These are phyloP conservation scores for Curvularia sp. DNA, from an alignment of 2,329 filamentous ascomycete species.

Conservation along the genomic window DNA sequence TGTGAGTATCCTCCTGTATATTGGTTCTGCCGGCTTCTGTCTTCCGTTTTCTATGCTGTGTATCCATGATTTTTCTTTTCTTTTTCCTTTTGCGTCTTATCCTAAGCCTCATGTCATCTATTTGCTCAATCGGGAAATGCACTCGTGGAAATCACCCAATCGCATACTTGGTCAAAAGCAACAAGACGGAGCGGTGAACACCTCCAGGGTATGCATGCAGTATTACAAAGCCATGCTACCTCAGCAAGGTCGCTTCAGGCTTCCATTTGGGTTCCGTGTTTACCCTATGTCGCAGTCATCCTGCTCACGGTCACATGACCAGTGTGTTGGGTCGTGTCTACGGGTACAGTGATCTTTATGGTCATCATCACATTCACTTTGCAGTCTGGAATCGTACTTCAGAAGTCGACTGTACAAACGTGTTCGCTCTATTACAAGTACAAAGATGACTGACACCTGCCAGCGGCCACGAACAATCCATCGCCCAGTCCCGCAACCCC, in stretches of 20 bases:
- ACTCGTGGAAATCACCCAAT: conserved; percentile 8
- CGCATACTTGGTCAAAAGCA: conserved; percentile 1
- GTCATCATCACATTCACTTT: background rate
- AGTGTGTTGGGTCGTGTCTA: background rate
- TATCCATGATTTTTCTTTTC: conserved; percentile 3
- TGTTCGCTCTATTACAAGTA: background rate
- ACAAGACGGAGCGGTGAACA: background rate
- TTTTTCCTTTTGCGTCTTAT: conserved; percentile 4
- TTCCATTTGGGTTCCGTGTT: background rate
- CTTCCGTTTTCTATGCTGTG: background rate
- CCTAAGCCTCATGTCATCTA: conserved; percentile 6
- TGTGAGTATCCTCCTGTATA: conserved; percentile 64
- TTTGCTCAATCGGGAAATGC: conserved; percentile 21
- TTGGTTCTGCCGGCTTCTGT: background rate
- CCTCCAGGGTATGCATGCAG: background rate
- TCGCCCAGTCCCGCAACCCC: conserved; percentile 67
- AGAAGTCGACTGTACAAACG: background rate
- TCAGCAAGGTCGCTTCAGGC: background rate
- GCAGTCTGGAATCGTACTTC: background rate
- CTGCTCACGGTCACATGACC: conserved; percentile 1
- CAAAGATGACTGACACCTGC: conserved; percentile 4
- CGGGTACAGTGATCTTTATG: background rate
- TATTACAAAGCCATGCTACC: background rate
- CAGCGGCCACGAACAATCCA: conserved; percentile 50
- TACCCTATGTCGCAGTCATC: background rate